Evolutionary conservation across 305 asterid genomes (phyloP).

Genomic region (Solanum hybrid): DNA sequence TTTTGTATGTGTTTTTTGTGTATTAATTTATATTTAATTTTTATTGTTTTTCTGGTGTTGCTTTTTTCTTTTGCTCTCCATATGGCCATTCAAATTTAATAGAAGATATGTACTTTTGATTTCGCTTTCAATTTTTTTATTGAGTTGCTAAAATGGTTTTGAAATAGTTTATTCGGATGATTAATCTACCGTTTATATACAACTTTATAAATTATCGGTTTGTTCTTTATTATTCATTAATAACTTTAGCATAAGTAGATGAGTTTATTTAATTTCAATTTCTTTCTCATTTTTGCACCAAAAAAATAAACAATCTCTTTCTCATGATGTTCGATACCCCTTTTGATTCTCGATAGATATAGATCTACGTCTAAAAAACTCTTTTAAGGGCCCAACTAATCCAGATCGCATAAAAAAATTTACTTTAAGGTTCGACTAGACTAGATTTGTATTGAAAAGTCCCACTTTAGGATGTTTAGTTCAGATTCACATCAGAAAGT

Average conservation of each 20-base stretch:
- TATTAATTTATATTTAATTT: not conserved
- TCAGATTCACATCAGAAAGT: not conserved
- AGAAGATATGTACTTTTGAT: not conserved
- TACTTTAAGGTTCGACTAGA: not conserved
- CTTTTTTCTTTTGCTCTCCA: not conserved
- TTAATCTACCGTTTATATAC: not conserved
- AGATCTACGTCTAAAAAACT: not conserved
- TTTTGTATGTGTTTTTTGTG: not conserved
- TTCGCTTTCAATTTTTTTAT: not conserved
- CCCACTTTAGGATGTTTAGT: not conserved
- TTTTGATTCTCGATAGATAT: not conserved
- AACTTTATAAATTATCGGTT: not conserved
- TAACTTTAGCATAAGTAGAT: not conserved
- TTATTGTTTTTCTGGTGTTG: not conserved
- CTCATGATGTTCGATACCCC: not conserved
- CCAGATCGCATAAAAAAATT: not conserved
- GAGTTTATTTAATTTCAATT: not conserved
- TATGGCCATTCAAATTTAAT: not conserved
- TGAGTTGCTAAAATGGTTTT: not conserved
- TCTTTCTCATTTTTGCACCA: not conserved
- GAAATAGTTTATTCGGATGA: not conserved
- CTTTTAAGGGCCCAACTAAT: not conserved
- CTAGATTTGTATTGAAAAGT: not conserved
- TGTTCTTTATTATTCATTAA: not conserved
- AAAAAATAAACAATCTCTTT: not conserved